These are phyloP conservation scores for Nicotiana tabacum DNA, from an alignment of 257 asterid species.

Conservation along the genomic window DNA sequence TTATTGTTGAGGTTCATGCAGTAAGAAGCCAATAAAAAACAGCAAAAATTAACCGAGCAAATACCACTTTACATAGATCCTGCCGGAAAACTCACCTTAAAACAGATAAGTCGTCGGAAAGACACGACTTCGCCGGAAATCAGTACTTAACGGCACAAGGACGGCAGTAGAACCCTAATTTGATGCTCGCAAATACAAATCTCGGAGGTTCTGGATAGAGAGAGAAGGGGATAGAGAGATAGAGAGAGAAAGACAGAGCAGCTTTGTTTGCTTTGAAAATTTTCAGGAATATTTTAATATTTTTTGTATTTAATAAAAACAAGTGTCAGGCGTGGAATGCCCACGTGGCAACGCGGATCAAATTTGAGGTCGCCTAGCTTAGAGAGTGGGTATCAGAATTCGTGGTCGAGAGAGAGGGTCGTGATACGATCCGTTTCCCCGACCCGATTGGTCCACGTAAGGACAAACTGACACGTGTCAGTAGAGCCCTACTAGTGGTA, in stretches of 20 bases:
- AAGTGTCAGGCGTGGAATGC: constrained; percentile 27
- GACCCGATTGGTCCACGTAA: constrained; percentile 48
- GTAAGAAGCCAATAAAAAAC: neutral
- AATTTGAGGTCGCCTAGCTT: constrained; percentile 34
- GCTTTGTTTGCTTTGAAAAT: constrained; percentile 15
- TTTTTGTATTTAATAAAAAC: constrained; percentile 10
- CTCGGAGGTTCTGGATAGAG: constrained; percentile 50
- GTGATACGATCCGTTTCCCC: constrained; percentile 67
- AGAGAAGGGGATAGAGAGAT: constrained; percentile 15
- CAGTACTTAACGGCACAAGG: constrained; percentile 16
- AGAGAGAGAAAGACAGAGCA: neutral
- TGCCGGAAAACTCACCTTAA: constrained; percentile 44
- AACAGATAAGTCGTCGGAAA: constrained; percentile 11
- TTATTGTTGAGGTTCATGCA: neutral
- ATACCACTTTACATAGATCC: constrained; percentile 14
- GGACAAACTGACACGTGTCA: constrained; percentile 34
- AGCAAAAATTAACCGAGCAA: constrained; percentile 5
- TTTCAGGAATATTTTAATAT: constrained; percentile 1
- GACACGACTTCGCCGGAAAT: constrained; percentile 4
- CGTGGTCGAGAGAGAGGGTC: constrained; percentile 68
- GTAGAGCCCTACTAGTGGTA: neutral
- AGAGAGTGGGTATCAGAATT: constrained; percentile 56
- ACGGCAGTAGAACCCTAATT: constrained; percentile 27
- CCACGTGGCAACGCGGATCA: constrained; percentile 62
- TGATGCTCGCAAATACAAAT: constrained; percentile 31